phyloP scores from a whole-genome alignment of 176 grass and related monocot species.

The Dendrocalamus sinicus region DNA sequence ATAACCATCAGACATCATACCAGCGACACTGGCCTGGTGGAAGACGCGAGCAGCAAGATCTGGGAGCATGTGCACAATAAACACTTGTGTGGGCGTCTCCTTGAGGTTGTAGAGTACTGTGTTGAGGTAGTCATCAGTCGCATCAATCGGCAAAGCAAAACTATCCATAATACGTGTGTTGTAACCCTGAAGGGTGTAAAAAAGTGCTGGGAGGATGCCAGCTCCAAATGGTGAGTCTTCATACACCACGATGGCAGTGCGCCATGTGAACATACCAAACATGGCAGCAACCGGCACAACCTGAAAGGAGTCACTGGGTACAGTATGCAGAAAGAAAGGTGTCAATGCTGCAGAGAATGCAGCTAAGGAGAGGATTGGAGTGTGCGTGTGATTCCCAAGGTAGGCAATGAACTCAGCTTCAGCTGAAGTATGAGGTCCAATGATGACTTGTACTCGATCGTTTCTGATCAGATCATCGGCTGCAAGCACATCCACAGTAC shows the following conservation, averaged over 20 bases:
- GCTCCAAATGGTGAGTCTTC: conserved; percentile 58
- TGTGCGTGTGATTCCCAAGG: conserved; percentile 42
- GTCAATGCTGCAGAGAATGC: conserved; percentile 14
- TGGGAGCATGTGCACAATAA: conserved; percentile 56
- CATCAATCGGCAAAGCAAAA: conserved; percentile 34
- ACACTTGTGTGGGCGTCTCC: conserved; percentile 50
- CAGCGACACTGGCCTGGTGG: conserved; percentile 8
- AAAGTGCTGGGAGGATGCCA: conserved; percentile 44
- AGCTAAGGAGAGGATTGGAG: conserved; percentile 53
- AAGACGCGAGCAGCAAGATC: conserved; percentile 45
- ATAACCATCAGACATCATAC: conserved; percentile 61
- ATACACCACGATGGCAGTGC: conserved; percentile 39
- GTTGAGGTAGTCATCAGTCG: conserved; percentile 23
- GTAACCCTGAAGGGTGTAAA: conserved; percentile 37
- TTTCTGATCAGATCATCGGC: conserved; percentile 52
- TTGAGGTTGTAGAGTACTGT: conserved; percentile 44
- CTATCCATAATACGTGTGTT: conserved; percentile 32
- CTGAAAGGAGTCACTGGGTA: conserved; percentile 46
- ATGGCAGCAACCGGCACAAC: conserved; percentile 35
- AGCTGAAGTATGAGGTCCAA: conserved; percentile 48
- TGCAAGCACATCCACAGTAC: conserved; percentile 25
- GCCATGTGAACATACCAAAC: conserved; percentile 53
- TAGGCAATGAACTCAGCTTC: conserved; percentile 53
- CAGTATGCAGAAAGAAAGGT: conserved; percentile 57
- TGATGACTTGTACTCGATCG: conserved; percentile 43